These are phyloP conservation scores for Penicillium janthinellum DNA, from an alignment of 2,329 filamentous ascomycete species.

Conservation along the genomic window DNA sequence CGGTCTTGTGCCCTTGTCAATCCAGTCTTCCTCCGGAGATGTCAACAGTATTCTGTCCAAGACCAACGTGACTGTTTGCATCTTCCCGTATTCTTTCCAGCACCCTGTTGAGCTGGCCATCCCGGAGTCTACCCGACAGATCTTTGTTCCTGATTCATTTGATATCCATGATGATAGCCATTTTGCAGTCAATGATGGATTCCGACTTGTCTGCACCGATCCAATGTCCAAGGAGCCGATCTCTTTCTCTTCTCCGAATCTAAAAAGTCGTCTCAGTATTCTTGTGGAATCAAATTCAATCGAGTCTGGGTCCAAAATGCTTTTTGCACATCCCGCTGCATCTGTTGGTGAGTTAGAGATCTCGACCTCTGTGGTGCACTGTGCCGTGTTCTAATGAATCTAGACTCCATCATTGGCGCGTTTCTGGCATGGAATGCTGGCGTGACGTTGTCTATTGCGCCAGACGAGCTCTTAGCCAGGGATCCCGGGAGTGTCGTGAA, in stretches of 20 bases:
- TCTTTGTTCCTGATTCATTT: slow-evolving; percentile 18
- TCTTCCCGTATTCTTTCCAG: slow-evolving; percentile 34
- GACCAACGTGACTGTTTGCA: slow-evolving; percentile 54
- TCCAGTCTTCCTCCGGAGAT: slow-evolving; percentile 66
- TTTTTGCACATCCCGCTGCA: slow-evolving; percentile 81
- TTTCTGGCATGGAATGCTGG: slow-evolving; percentile 80
- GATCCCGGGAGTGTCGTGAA: slow-evolving; percentile 71
- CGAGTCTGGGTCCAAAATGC: slow-evolving; percentile 55
- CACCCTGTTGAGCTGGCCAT: background rate
- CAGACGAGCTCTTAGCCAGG: slow-evolving; percentile 71
- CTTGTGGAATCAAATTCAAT: slow-evolving; percentile 54
- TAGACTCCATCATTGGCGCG: slow-evolving; percentile 84
- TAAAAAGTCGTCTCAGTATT: slow-evolving; percentile 72
- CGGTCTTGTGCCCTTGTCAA: slow-evolving; percentile 77
- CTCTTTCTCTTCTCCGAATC: slow-evolving; percentile 72
- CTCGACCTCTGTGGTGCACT: background rate
- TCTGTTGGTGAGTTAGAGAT: slow-evolving; percentile 61
- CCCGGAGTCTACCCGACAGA: slow-evolving; percentile 15
- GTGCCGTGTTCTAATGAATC: slow-evolving; percentile 13
- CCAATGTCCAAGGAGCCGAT: slow-evolving; percentile 70
- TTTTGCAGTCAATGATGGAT: slow-evolving; percentile 25
- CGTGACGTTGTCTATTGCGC: slow-evolving; percentile 75
- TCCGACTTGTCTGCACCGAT: slow-evolving; percentile 71
- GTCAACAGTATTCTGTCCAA: slow-evolving; percentile 64
- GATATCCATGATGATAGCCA: slow-evolving; percentile 17